Conservation (phyloP, 2,329 filamentous ascomycete genomes). For the Pyrenophora graminea region DNA sequence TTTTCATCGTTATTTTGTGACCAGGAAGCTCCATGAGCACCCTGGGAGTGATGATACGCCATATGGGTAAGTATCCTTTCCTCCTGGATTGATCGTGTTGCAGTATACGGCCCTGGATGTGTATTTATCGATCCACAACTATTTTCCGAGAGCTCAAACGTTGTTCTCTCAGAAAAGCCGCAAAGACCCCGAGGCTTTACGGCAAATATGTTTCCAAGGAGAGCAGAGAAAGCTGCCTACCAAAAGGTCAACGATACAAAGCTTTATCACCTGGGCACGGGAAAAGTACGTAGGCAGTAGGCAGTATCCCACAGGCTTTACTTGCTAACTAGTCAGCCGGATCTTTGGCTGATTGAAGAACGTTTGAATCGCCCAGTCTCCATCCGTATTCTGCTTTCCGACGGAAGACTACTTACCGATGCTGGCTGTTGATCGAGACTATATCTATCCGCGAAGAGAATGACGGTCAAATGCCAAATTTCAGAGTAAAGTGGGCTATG, state of each 20-base stretch:
- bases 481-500: not conserved
- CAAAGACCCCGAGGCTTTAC: no score
- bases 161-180: no score
- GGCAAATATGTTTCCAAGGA: no score
- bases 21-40: not conserved
- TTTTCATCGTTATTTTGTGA: not conserved
- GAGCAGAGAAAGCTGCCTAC: no score
- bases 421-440: not conserved
- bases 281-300: no score
- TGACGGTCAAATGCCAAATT: not conserved
- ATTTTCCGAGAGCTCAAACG: not conserved
- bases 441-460: not conserved
- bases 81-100: not conserved
- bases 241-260: no score
- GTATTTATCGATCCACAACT: not conserved
- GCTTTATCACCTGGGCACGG: no score
- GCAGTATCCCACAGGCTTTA: no score
- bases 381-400: no score
- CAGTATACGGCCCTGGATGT: not conserved
- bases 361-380: no score
- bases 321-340: no score
- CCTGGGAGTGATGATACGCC: conserved; percentile 4
- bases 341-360: no score
- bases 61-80: not conserved
- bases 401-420: not conserved